Base-by-base conservation (phyloP, 106 monocot species). In the Cymbidium sinense region DNA sequence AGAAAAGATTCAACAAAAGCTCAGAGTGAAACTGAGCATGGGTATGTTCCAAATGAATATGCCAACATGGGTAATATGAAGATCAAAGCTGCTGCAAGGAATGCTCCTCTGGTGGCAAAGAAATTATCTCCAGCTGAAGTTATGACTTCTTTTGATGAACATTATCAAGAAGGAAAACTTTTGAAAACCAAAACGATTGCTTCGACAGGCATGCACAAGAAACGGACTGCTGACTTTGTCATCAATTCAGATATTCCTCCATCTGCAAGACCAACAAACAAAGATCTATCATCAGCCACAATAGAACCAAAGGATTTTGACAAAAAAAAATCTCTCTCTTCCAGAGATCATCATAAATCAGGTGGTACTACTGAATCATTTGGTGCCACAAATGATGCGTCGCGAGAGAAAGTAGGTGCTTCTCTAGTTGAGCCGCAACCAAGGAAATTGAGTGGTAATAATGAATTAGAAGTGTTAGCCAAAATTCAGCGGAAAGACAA, bases 41-140 rank as follows among this genome's bases (percentile, higher is more conserved):
- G 34, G 0, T 79, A 80, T 77, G 78, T 77, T 67, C 67, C 58
- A 30, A 78, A 17, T 55, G 89, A 92, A 64, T 65, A 73, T 62
- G 70, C 78, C 43, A 81, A 64, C 52, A 65, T 43, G 39, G 84
- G 84, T 34, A 87, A 82, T 70, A 70, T 87, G 52, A 79, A 84
- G 70, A 85, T 88, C 35, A 95, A 90, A 81, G 85, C 85, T 82
- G 88, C 92, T 78, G 85, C 92, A 64, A 86, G 92, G 55, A 83
- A 73, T 85, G 84, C 81, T 76, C 81, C 86, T 77, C 83, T 82
- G 51, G 74, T 75, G 29, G 86, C 81, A 58, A 94, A 79, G 55
- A 89, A 90, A 73, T 77, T 73, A 34, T 78, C 47, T 51, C 71
- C 83, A 39, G 54, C 72, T 23, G 83, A 81, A 78, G 70, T 75